Evolutionary conservation across 2,329 filamentous ascomycete genomes (phyloP).

Genomic region (Exophiala bonariae): DNA sequence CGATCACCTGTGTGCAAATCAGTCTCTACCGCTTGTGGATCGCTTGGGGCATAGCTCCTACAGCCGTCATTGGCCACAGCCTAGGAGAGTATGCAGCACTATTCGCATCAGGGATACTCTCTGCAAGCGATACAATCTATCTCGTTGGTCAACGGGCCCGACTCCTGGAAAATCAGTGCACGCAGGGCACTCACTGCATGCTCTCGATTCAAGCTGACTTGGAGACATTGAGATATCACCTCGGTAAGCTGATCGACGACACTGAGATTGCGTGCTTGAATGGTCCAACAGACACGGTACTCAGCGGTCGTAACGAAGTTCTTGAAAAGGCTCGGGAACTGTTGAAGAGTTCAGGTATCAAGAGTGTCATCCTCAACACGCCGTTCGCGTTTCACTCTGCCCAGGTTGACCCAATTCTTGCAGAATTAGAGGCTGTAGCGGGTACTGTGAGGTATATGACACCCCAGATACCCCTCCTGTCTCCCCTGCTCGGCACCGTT

Average conservation of each 20-base stretch:
- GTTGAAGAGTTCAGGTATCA: conserved; percentile 24
- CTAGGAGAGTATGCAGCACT: conserved; percentile 23
- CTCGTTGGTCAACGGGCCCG: conserved; percentile 34
- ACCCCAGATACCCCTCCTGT: conserved; percentile 65
- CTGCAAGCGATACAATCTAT: conserved; percentile 29
- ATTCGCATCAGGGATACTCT: conserved; percentile 12
- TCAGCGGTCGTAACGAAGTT: conserved; percentile 31
- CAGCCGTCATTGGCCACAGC: conserved; percentile 23
- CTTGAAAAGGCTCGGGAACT: conserved; percentile 27
- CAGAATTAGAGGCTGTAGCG: background rate
- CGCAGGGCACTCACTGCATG: conserved; percentile 35
- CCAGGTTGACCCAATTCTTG: conserved; percentile 36
- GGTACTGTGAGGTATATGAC: conserved; percentile 55
- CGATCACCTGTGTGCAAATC: conserved; percentile 39
- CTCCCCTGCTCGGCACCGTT: conserved; percentile 64
- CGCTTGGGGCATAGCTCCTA: background rate
- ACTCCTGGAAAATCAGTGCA: conserved; percentile 35
- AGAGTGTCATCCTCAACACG: conserved; percentile 42
- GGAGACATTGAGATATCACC: conserved; percentile 30
- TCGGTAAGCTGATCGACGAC: too few relatives aligned
- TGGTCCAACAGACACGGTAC: conserved; percentile 31
- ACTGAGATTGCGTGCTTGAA: too few relatives aligned
- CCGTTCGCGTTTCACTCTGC: conserved; percentile 51
- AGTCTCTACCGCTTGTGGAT: conserved; percentile 27
- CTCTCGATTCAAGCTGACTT: conserved; percentile 35